Percentiles rank a stretch among this genome's conserved stretches.
Evolutionary conservation across 805 yeast genomes (phyloP).

Genomic region (Candida quercuum): DNA sequence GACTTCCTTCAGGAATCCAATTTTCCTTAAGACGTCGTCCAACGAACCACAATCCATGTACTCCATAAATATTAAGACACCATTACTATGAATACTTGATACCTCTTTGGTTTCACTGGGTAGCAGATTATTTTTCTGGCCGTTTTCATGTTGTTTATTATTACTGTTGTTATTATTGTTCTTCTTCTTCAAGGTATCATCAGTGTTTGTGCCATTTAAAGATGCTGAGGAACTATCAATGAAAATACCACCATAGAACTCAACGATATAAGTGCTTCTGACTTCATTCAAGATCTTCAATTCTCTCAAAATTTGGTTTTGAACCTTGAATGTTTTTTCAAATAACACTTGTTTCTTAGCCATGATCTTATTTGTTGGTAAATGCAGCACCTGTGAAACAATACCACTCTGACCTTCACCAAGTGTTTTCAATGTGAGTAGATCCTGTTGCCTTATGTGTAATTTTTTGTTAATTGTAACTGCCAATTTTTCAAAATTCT

Average conservation of each 20-base stretch:
- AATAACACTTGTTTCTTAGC: slow-evolving; percentile 86
- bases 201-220: slow-evolving; percentile 3
- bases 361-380: slow-evolving; percentile 83
- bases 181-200: slow-evolving; percentile 4
- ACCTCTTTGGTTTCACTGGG: slow-evolving; percentile 16
- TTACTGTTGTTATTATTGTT: background rate
- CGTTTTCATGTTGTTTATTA: slow-evolving; percentile 1
- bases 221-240: slow-evolving; percentile 36
- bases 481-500: slow-evolving; percentile 43
- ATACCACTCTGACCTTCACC: slow-evolving; percentile 96
- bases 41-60: slow-evolving; percentile 93
- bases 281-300: slow-evolving; percentile 89
- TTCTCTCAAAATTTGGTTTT: slow-evolving; percentile 83
- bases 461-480: slow-evolving; percentile 50
- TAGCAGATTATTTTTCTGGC: slow-evolving; percentile 1
- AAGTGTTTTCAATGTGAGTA: slow-evolving; percentile 67
- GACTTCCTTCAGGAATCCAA: slow-evolving; percentile 61
- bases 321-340: slow-evolving; percentile 73
- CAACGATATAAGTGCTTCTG: slow-evolving; percentile 74
- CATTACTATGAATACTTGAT: slow-evolving; percentile 34
- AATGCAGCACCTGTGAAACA: slow-evolving; percentile 81
- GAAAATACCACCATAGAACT: slow-evolving; percentile 86
- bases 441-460: slow-evolving; percentile 55
- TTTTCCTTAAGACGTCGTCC: slow-evolving; percentile 62
- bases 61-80: slow-evolving; percentile 91